These are phyloP conservation scores for Phytophthora foliorum DNA, from an alignment of 352 stramenopile species.

Conservation along the genomic window DNA sequence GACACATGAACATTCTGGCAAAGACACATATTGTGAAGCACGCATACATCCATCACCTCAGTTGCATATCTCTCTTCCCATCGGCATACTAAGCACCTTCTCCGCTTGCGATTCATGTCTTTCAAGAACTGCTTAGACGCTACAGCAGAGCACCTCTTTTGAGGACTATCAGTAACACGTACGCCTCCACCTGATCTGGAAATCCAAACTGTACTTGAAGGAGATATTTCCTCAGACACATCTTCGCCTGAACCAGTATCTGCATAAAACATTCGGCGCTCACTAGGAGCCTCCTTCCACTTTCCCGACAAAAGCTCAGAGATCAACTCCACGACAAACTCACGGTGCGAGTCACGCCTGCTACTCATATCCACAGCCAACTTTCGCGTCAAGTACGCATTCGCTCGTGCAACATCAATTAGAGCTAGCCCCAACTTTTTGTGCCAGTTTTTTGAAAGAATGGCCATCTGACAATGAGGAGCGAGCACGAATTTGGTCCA, in stretches of 20 bases:
- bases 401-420: constrained; percentile 36
- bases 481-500: constrained; percentile 7
- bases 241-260: not conserved
- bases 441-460: constrained; percentile 40
- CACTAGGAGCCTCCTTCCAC: constrained; percentile 6
- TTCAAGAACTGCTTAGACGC: constrained; percentile 7
- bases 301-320: constrained; percentile 7
- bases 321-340: constrained; percentile 5
- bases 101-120: constrained; percentile 7
- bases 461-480: constrained; percentile 45
- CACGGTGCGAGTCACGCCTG: constrained; percentile 2
- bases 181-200: not conserved
- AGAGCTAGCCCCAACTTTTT: constrained; percentile 37
- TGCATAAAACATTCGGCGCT: constrained; percentile 7
- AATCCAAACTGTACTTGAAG: not conserved
- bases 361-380: not conserved
- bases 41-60: constrained; percentile 21
- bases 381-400: constrained; percentile 27
- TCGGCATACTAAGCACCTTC: constrained; percentile 14
- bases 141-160: constrained; percentile 6
- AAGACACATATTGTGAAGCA: constrained; percentile 19
- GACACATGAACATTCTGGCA: not conserved
- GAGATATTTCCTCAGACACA: not conserved
- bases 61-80: constrained; percentile 21
- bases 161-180: not conserved